Conservation (phyloP, 2,329 filamentous ascomycete species). For the Cordyceps farinosa region DNA sequence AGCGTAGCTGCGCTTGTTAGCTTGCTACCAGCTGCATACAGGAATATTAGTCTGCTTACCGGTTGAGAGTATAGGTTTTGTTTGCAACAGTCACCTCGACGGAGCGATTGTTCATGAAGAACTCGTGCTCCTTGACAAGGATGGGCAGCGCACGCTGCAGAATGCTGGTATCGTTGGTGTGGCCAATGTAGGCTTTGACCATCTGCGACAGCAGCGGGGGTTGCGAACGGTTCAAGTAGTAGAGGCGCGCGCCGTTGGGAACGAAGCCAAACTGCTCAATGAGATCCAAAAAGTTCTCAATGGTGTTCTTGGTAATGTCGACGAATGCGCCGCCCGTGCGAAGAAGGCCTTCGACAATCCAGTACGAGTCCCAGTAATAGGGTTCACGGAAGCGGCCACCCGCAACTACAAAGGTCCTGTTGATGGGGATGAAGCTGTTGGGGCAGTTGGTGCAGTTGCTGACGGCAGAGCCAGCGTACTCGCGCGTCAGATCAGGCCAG, state of each 20-base stretch:
- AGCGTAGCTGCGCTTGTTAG: conserved; percentile 41
- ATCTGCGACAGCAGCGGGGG: conserved; percentile 64
- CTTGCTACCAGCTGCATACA: not conserved
- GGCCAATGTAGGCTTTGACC: conserved; percentile 60
- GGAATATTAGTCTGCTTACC: conserved; percentile 35
- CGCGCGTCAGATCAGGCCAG: conserved; percentile 64
- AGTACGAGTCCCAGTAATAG: conserved; percentile 70
- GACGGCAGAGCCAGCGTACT: conserved; percentile 46
- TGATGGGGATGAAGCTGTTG: conserved; percentile 62
- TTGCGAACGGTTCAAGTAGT: conserved; percentile 67
- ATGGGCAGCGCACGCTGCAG: conserved; percentile 59
- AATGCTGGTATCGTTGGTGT: conserved; percentile 61
- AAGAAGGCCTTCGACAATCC: conserved; percentile 63
- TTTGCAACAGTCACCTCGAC: conserved; percentile 46
- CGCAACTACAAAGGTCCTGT: conserved; percentile 66
- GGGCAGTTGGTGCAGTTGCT: conserved; percentile 57
- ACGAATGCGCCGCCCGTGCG: conserved; percentile 62
- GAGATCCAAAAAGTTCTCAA: conserved; percentile 67
- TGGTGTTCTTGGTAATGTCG: conserved; percentile 61
- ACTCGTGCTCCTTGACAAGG: conserved; percentile 60
- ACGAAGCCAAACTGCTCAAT: conserved; percentile 63
- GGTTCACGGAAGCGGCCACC: conserved; percentile 68
- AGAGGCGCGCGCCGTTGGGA: conserved; percentile 63
- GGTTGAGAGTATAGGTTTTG: conserved; percentile 53
- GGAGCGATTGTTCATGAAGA: conserved; percentile 59